Percentiles rank a stretch among this genome's conserved stretches.
Evolutionary conservation across 805 yeast species (phyloP).

Genomic region (Yamadazyma sp.): DNA sequence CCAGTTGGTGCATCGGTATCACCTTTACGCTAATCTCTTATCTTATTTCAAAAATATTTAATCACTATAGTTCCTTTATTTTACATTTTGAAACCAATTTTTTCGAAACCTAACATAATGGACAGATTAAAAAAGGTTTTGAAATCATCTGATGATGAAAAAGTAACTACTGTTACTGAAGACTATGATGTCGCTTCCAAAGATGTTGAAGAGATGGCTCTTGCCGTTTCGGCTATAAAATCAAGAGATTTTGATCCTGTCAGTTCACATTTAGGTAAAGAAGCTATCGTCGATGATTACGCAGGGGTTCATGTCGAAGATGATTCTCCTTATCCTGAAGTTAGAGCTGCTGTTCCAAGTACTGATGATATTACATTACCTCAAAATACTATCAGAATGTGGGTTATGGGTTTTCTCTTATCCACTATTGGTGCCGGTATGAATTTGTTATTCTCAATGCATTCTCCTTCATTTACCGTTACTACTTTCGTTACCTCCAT

Average conservation of each 20-base stretch:
- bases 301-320: slow-evolving; percentile 41
- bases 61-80: too few species aligned
- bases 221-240: slow-evolving; percentile 16
- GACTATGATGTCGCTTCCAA: slow-evolving; percentile 5
- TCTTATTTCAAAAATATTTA: too few species aligned
- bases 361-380: slow-evolving; percentile 48
- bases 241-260: slow-evolving; percentile 34
- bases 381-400: slow-evolving; percentile 54
- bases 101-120: too few species aligned
- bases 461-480: slow-evolving; percentile 52
- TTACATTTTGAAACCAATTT: too few species aligned
- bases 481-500: slow-evolving; percentile 55
- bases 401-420: slow-evolving; percentile 49
- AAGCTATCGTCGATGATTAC: slow-evolving; percentile 29
- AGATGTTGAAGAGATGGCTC: slow-evolving; percentile 2
- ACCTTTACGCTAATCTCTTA: too few species aligned
- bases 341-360: slow-evolving; percentile 57
- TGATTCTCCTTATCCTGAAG: slow-evolving; percentile 60
- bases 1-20: too few species aligned
- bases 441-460: slow-evolving; percentile 56
- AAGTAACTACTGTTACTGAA: slow-evolving; percentile 1
- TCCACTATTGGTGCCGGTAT: slow-evolving; percentile 56
- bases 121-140: slow-evolving; percentile 7
- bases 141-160: slow-evolving; percentile 3
- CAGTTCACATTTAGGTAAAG: slow-evolving; percentile 22